phyloP scores from a whole-genome alignment of 768 basidiomycete species.

The Termitomyces sp. region DNA sequence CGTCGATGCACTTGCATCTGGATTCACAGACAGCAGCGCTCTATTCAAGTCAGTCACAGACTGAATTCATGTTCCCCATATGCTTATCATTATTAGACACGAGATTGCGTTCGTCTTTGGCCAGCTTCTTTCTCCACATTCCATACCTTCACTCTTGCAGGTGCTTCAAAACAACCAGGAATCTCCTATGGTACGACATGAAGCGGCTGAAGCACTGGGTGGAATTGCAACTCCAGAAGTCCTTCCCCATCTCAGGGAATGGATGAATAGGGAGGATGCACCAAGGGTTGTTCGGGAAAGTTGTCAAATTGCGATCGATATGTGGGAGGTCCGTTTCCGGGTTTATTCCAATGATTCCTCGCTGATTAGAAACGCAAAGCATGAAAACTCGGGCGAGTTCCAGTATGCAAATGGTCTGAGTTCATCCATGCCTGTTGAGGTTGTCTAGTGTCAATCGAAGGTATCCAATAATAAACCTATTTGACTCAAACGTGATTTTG shows the following conservation, averaged over 20 bases:
- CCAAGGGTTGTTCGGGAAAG: constrained; percentile 92
- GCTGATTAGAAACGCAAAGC: constrained; percentile 33
- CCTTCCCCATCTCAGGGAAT: constrained; percentile 80
- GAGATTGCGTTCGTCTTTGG: constrained; percentile 99
- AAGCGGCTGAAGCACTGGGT: constrained; percentile 98
- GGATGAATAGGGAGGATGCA: constrained; percentile 73
- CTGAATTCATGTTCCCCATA: background rate
- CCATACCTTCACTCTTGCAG: constrained; percentile 78
- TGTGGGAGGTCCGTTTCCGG: constrained; percentile 80
- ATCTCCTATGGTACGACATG: constrained; percentile 96
- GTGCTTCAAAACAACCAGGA: constrained; percentile 74
- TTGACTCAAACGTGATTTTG: background rate
- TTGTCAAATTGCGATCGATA: constrained; percentile 93
- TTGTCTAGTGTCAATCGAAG: background rate
- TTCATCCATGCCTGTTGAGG: constrained; percentile 3
- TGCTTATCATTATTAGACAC: constrained; percentile 50
- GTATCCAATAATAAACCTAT: background rate
- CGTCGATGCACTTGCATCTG: constrained; percentile 86
- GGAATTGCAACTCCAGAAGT: constrained; percentile 95
- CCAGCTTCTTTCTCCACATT: constrained; percentile 85
- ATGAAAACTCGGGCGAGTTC: constrained; percentile 79
- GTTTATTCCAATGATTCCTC: background rate
- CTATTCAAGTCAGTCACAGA: constrained; percentile 82
- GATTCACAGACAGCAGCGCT: constrained; percentile 85
- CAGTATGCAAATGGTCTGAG: constrained; percentile 61